Base-by-base conservation (phyloP, 768 basidiomycete genomes). In the Fistulinella prunicolor region DNA sequence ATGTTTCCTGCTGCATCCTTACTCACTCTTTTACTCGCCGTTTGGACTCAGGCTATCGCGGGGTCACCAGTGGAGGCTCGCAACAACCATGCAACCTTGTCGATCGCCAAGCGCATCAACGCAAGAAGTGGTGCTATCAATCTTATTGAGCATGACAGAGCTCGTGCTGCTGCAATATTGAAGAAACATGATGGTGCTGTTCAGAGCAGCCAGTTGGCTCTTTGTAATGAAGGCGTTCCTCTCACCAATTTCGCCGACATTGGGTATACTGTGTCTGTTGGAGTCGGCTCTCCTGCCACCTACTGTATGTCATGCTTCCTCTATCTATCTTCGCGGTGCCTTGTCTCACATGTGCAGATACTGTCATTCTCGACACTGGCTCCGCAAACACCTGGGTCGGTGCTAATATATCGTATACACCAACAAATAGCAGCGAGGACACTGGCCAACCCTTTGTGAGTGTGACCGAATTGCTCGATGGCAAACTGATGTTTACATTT, bases 341-440 rank as follows among this genome's bases (percentile, higher is more conserved):
- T 28, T 45, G 42, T 35, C 44, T 39, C 26, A 32, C 26, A 9
- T 21, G 17, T 38, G 36, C 51, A 85, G 82, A 79, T 59, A 44
- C 59, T 4, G 72, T 86, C 38, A 57, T 85, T 43, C 67, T 85
- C 45, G 83, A 85, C 58, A 83, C 83, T 4, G 42, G 64, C 29
- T 82, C 81, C 63, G 83, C 84, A 16, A 86, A 85, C 68, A 86
- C 83, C 21, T 86, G 84, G 83, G 70, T 86, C 38, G 83, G 84
- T 19, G 81, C 84, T 24, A 52, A 21, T 10, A 66, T 57, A 19
- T 13, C 64, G 3, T 86, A 82, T 56, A 61, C 60, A 19, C 51
- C 54, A 52, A 84, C 84, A 9, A 69, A 69, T 46, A 77, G 81
- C 22, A 82, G 79, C 46, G 59, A 30, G 9, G 47, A 70, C 53